A percentile compares a stretch with the other conserved stretches of the same genome.
Conservation (phyloP, 805 yeast species). For the Yamadazyma sp. region DNA sequence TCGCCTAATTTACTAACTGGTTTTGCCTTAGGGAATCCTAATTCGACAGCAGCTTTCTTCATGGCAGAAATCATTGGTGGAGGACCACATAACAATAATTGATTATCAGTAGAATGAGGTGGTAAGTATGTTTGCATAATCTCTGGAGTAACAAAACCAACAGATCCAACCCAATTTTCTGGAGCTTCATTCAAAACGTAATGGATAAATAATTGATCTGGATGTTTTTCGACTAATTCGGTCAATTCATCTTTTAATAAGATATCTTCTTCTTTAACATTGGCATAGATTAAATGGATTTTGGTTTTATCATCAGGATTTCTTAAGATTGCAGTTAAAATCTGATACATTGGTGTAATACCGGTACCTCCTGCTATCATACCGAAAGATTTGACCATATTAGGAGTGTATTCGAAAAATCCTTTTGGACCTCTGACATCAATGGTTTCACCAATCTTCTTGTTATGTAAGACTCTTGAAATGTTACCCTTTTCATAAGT, state of each 20-base stretch:
- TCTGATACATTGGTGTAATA: slow-evolving; percentile 93
- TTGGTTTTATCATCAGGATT: slow-evolving; percentile 79
- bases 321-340: slow-evolving; percentile 73
- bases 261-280: slow-evolving; percentile 76
- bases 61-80: slow-evolving; percentile 86
- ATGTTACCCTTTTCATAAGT: slow-evolving; percentile 84
- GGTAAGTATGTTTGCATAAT: slow-evolving; percentile 65
- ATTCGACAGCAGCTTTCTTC: slow-evolving; percentile 69
- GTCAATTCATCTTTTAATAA: slow-evolving; percentile 79
- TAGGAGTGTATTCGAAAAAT: slow-evolving; percentile 75
- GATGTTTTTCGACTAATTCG: slow-evolving; percentile 51
- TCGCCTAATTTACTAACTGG: slow-evolving; percentile 89
- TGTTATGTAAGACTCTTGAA: slow-evolving; percentile 66
- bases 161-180: slow-evolving; percentile 69
- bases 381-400: slow-evolving; percentile 67
- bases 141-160: slow-evolving; percentile 79
- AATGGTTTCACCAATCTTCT: slow-evolving; percentile 75
- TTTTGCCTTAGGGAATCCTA: slow-evolving; percentile 82
- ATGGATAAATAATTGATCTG: slow-evolving; percentile 59
- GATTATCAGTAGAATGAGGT: slow-evolving; percentile 53
- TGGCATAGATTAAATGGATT: slow-evolving; percentile 75
- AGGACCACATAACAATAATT: slow-evolving; percentile 88
- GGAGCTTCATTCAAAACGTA: slow-evolving; percentile 76
- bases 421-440: slow-evolving; percentile 91
- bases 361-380: slow-evolving; percentile 99